Base-by-base conservation (phyloP, 2,329 filamentous ascomycete species). In the Chrysoporthe austroafricana region DNA sequence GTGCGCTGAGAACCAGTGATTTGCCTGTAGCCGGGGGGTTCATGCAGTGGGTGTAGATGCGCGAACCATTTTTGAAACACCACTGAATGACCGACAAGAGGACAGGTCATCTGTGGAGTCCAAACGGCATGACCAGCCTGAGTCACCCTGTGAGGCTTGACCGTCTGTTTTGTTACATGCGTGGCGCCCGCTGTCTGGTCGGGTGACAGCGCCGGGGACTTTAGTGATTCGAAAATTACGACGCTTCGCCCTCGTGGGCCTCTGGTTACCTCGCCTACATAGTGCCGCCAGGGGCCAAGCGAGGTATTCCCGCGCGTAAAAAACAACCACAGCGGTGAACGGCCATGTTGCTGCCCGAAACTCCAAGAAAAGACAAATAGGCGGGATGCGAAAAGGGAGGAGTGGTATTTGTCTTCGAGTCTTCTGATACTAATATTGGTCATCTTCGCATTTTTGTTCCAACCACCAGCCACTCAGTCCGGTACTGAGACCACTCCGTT, bases 41-140 rank as follows among this genome's bases (percentile, higher is more conserved):
- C 13, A 4, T 61, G 42, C 39, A 18, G 59, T 8, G n/a, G 36
- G 16, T 60, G 57, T 26, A 44, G 18, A n/a, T n/a, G 57, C 18
- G 54, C 54, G 32, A 57, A n/a, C 54, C 54, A 39, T 57, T 39
- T n/a, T 39, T 39, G 54, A 39, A 57, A 57, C 54, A 57, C n/a
- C 34, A 39, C 13, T 57, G 34, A 57, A 18, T 13, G 34, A n/a
- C 54, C n/a, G 59, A 48, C 59, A 21, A 34, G 42, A 48, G 59
- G 43, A 61, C 59, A 61, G 43, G 59, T 61, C 59, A 61, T 61
- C 59, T 61, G 59, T 61, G 59, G 42, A 26, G 59, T 61, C 59
- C 43, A 48, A 59, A 59, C 11, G 39, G 39, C 21, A 16, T 60
- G n/a, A 60, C 58, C 58, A 61, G n/a, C 59, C 32, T 60, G 54